Conservation (phyloP, 192 early-diverging fungal species). For the Backusella morwellensis region DNA sequence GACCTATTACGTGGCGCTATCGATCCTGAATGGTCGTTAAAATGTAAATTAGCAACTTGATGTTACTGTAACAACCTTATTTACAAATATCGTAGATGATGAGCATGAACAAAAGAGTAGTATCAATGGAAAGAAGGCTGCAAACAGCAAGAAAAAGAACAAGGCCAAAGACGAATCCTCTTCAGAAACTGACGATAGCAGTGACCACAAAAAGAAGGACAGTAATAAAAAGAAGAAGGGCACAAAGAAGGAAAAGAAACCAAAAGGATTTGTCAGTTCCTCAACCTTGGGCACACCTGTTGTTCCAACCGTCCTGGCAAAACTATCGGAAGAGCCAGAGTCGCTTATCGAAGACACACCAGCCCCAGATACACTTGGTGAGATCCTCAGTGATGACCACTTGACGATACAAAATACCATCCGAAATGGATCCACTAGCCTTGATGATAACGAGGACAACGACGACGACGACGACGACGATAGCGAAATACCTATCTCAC, state of each 20-base stretch:
- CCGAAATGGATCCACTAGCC: slow-evolving; percentile 1
- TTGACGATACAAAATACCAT: slow-evolving; percentile 10
- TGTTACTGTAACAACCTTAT: background rate
- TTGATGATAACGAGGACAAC: background rate
- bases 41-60: background rate
- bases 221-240: background rate
- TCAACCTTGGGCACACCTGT: slow-evolving; percentile 12
- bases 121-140: background rate
- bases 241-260: background rate
- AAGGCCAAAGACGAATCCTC: background rate
- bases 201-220: background rate
- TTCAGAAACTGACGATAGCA: background rate
- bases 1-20: slow-evolving; percentile 6
- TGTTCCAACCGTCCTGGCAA: background rate
- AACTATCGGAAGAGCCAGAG: background rate
- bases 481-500: background rate
- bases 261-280: background rate
- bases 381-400: background rate
- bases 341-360: background rate
- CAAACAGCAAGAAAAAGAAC: background rate
- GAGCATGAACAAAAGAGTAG: background rate
- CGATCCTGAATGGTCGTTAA: slow-evolving; percentile 2
- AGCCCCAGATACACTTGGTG: background rate
- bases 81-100: background rate
- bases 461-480: slow-evolving; percentile 4